These are phyloP conservation scores for Metrosideros polymorpha DNA, from an alignment of 441 rosid species.

Conservation along the genomic window DNA sequence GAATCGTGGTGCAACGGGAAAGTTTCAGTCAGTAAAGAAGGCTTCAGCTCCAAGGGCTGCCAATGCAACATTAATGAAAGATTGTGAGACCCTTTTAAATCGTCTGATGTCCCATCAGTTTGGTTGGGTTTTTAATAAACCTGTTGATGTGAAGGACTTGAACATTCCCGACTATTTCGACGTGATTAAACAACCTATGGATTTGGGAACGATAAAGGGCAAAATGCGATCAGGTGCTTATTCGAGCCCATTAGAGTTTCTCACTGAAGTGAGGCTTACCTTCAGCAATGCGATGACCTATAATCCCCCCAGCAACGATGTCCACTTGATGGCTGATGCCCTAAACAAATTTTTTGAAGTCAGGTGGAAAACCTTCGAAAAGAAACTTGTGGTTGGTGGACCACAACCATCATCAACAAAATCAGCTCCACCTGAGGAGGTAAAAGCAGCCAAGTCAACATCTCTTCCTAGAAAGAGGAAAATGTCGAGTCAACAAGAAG, in stretches of 20 bases:
- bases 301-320: slow-evolving; percentile 61
- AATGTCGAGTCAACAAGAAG: slow-evolving; percentile 25
- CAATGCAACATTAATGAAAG: slow-evolving; percentile 42
- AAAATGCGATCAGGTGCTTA: slow-evolving; percentile 37
- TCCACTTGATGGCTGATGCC: slow-evolving; percentile 55
- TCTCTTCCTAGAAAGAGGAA: slow-evolving; percentile 55
- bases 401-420: slow-evolving; percentile 20
- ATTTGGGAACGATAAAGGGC: slow-evolving; percentile 47
- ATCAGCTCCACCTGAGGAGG: slow-evolving; percentile 19
- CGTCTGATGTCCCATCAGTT: slow-evolving; percentile 52
- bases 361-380: slow-evolving; percentile 58
- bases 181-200: slow-evolving; percentile 65
- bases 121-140: slow-evolving; percentile 56
- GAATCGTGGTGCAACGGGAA: slow-evolving; percentile 35
- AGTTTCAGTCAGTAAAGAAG: slow-evolving; percentile 30
- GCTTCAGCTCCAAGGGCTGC: slow-evolving; percentile 19
- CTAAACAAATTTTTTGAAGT: slow-evolving; percentile 47
- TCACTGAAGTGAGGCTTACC: slow-evolving; percentile 53
- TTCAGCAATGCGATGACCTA: slow-evolving; percentile 65
- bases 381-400: slow-evolving; percentile 26
- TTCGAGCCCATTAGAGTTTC: slow-evolving; percentile 51
- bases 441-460: slow-evolving; percentile 22
- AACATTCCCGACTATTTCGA: slow-evolving; percentile 56
- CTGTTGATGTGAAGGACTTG: slow-evolving; percentile 50
- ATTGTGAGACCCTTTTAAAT: slow-evolving; percentile 48